Percentiles rank a stretch among this genome's conserved stretches.
These are phyloP conservation scores for Trametopsis cervina DNA, from an alignment of 768 basidiomycete species.

Conservation along the genomic window DNA sequence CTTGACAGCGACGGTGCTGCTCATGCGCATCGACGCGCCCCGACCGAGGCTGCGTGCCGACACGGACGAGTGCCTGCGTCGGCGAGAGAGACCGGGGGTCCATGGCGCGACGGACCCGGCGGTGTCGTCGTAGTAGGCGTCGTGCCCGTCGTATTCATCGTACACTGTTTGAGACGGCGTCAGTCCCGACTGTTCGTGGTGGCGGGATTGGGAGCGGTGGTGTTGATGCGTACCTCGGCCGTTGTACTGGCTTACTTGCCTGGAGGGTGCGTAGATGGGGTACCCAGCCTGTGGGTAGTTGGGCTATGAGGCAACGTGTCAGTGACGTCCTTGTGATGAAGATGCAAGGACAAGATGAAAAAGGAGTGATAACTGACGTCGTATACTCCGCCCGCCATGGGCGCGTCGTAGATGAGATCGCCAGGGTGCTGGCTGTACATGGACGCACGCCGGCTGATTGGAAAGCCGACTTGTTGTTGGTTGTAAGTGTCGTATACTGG, in stretches of 20 bases:
- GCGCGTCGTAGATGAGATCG: conserved; percentile 33
- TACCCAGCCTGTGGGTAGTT: conserved; percentile 40
- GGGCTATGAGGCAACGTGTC: conserved; percentile 13
- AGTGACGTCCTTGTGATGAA: too few relatives aligned
- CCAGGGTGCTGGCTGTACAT: conserved; percentile 17
- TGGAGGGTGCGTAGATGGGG: conserved; percentile 32
- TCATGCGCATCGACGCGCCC: conserved; percentile 39
- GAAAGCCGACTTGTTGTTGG: conserved; percentile 27
- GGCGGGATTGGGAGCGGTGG: too few relatives aligned
- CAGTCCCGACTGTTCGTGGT: too few relatives aligned
- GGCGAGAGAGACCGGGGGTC: conserved; percentile 11
- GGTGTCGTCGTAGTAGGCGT: conserved; percentile 40
- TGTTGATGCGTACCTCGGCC: conserved; percentile 15
- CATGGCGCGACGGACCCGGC: conserved; percentile 15
- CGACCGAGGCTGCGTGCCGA: conserved; percentile 23
- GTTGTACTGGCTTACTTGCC: conserved; percentile 19
- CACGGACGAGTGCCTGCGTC: conserved; percentile 42
- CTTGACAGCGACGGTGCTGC: conserved; percentile 50
- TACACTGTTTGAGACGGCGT: too few relatives aligned
- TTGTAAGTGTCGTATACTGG: conserved; percentile 34
- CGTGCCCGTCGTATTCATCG: conserved; percentile 43
- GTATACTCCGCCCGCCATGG: conserved; percentile 32
- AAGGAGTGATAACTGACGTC: conserved; percentile 21
- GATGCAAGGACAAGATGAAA: too few relatives aligned
- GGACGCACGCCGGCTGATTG: conserved; percentile 17